These are phyloP conservation scores for Neopestalotiopsis rosae DNA, from an alignment of 2,329 filamentous ascomycete species.

Conservation along the genomic window DNA sequence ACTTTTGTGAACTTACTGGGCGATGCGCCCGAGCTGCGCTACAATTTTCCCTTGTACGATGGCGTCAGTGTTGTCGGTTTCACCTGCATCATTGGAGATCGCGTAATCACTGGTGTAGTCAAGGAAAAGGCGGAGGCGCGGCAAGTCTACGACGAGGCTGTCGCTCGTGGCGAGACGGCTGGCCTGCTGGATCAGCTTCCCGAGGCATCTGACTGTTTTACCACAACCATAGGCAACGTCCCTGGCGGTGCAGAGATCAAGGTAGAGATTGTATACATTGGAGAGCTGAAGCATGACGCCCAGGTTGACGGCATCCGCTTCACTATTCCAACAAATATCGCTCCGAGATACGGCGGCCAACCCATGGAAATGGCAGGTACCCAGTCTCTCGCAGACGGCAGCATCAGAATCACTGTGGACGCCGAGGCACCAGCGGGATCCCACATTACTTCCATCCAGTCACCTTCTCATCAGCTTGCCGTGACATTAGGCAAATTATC, in stretches of 20 bases:
- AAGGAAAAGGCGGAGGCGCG: conserved; percentile 69
- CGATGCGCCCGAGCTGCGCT: conserved; percentile 53
- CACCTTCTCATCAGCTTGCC: conserved; percentile 70
- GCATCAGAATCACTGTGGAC: conserved; percentile 63
- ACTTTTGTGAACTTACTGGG: conserved; percentile 8
- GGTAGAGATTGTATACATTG: conserved; percentile 70
- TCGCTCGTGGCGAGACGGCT: conserved; percentile 63
- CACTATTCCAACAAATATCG: conserved; percentile 71
- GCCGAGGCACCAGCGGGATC: conserved; percentile 61
- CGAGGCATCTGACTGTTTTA: conserved; percentile 69
- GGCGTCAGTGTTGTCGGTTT: conserved; percentile 74
- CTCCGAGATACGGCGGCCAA: conserved; percentile 66
- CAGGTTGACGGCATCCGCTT: conserved; percentile 71
- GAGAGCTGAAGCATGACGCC: conserved; percentile 75
- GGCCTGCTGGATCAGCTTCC: conserved; percentile 68
- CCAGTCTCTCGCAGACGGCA: conserved; percentile 31
- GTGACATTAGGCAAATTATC: conserved; percentile 68
- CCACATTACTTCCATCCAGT: conserved; percentile 66
- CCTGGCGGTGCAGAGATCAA: conserved; percentile 60
- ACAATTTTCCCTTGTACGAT: conserved; percentile 75
- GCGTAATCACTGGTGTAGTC: conserved; percentile 67
- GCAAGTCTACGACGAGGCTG: conserved; percentile 63
- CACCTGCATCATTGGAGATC: conserved; percentile 64
- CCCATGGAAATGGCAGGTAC: conserved; percentile 40
- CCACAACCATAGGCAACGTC: conserved; percentile 71